Evolutionary conservation across 768 basidiomycete genomes (phyloP), one percentile per base, ranked within the genome.

Genomic region (Russula brevipes): DNA sequence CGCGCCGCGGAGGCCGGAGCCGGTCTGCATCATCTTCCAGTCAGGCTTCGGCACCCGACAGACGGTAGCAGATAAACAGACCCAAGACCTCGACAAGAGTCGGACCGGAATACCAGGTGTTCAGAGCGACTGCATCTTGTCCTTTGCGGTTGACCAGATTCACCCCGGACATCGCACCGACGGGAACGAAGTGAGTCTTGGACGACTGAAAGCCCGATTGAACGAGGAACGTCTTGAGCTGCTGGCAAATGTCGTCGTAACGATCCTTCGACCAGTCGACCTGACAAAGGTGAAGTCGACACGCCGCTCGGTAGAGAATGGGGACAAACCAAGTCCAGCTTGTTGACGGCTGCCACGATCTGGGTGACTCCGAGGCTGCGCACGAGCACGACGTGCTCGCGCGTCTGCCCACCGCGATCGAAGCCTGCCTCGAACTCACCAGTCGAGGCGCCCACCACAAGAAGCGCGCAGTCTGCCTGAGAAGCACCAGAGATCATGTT

Each of bases 401-500:
- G 81, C 38, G 94, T 99, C 76, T 99, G 96, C 1, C 96, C 96
- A 47, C 94, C 94, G 17, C 88, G 81, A 41, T 91, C 89, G 70
- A 98, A 99, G 3, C 96, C 96, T 30, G 92, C 87, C 74, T 99
- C 97, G 68, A 99, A 99, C 71, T 95, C 94, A 19, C 96, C 96
- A 1, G 80, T 85, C 5, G 87, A 80, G 1, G 94, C 87, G 72
- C 97, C 97, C 33, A 99, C 86, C 4, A 98, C 95, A 24, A 98
- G 84, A 8, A 98, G 75, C 0, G 97, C 94, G 52, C 92, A 92
- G 68, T 98, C 97, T 0, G 96, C 97, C 74, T 98, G 97, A 2
- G 95, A 87, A 7, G 97, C 96, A 1, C 97, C 97, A 0, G 95
- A 98, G 57, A 99, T 99, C 96, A 98, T 98, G 72, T 98, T 98